phyloP scores from a whole-genome alignment of 164 flowering plant species.

The Magnolia kwangsiensis region DNA sequence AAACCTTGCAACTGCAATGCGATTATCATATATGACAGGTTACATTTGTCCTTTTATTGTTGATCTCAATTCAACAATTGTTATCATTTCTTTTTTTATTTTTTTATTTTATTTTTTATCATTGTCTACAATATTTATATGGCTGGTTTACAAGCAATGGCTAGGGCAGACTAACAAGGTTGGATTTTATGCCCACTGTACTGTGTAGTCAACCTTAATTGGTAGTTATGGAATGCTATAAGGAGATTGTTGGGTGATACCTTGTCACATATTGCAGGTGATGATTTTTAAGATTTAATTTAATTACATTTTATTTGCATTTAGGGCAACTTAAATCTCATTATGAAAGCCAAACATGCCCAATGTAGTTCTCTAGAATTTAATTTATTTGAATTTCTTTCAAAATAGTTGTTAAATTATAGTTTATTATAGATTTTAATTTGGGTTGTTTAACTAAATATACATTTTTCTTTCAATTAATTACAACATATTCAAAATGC shows the following conservation, averaged over 20 bases:
- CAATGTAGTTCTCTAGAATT: too few relatives aligned
- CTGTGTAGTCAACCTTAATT: background rate
- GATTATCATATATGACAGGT: slow-evolving; percentile 94
- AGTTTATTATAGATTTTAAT: too few relatives aligned
- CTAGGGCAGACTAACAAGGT: slow-evolving; percentile 98
- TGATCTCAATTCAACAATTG: background rate
- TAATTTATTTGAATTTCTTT: too few relatives aligned
- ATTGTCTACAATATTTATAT: background rate
- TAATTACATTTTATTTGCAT: too few relatives aligned
- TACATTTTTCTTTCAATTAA: too few relatives aligned
- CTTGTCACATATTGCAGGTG: slow-evolving; percentile 49
- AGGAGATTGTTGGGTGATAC: slow-evolving; percentile 14
- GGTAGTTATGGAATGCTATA: background rate
- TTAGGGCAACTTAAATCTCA: too few relatives aligned
- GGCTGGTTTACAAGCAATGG: slow-evolving; percentile 99
- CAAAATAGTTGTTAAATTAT: too few relatives aligned
- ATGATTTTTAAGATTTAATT: slow-evolving; percentile 61
- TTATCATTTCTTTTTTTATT: background rate
- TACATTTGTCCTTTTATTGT: background rate
- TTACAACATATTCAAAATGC: too few relatives aligned
- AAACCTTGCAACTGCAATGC: slow-evolving; percentile 95
- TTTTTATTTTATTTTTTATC: background rate
- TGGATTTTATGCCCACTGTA: background rate
- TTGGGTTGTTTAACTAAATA: too few relatives aligned
- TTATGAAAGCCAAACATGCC: too few relatives aligned